phyloP scores from a whole-genome alignment of 768 basidiomycete genomes.

The Naganishia antarctica region DNA sequence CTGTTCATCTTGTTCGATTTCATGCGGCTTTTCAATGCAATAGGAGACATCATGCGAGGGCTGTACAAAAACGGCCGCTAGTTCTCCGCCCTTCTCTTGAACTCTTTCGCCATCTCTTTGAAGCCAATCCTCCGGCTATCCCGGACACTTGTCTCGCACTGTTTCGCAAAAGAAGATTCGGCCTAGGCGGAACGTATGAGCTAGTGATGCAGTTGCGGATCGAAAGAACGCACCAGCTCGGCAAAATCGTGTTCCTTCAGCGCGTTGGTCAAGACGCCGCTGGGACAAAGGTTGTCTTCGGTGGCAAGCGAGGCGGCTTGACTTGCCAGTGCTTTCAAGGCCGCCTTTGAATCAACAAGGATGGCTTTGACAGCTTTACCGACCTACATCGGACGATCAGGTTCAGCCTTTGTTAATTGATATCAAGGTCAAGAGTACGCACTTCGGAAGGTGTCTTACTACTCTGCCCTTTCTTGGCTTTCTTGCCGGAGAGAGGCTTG shows the following conservation, averaged over 20 bases:
- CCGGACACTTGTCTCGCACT: constrained; percentile 20
- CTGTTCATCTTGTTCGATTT: too few species aligned
- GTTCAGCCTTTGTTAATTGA: neutral
- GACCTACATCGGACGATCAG: neutral
- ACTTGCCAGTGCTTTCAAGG: constrained; percentile 4
- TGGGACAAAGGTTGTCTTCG: constrained; percentile 7
- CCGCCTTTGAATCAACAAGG: constrained; percentile 1
- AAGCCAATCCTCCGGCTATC: constrained; percentile 24
- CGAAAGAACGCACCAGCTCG: neutral
- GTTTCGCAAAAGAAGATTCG: constrained; percentile 9
- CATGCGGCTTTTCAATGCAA: too few species aligned
- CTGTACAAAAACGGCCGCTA: neutral
- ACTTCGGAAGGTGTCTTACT: neutral
- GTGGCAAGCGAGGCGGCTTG: constrained; percentile 4
- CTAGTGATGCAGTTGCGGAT: neutral
- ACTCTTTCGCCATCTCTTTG: constrained; percentile 23
- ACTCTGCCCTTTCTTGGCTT: constrained; percentile 18
- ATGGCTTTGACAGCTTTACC: constrained; percentile 18
- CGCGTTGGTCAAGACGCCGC: neutral
- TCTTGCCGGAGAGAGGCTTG: constrained; percentile 24
- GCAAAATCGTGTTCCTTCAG: constrained; percentile 7
- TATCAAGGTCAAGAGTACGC: neutral
- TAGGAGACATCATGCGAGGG: too few species aligned
- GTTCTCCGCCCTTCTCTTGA: constrained; percentile 20
- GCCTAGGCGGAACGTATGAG: neutral